phyloP scores from a whole-genome alignment of 2,329 filamentous ascomycete species.

The Calonectria henricotiae region DNA sequence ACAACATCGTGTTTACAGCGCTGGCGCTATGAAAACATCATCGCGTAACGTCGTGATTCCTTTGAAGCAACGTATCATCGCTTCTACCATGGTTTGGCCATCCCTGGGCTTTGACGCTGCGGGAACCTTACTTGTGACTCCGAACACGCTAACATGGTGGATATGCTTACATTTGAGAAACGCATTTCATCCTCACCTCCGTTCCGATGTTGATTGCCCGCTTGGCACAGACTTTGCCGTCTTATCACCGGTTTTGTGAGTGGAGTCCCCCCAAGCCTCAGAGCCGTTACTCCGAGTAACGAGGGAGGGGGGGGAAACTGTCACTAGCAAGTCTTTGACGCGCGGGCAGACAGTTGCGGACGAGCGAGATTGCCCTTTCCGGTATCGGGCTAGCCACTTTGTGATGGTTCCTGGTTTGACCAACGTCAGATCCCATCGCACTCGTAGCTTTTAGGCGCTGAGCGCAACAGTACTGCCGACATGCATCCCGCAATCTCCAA shows the following conservation, averaged over 20 bases:
- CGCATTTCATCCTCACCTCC: conserved; percentile 4
- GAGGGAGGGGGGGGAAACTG: background rate
- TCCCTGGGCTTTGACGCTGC: conserved; percentile 21
- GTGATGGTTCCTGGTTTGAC: conserved; percentile 27
- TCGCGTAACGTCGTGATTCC: conserved; percentile 1
- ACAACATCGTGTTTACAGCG: conserved; percentile 6
- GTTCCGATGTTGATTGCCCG: conserved; percentile 11
- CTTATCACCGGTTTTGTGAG: conserved; percentile 18
- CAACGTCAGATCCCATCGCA: conserved; percentile 25
- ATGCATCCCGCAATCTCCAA: conserved; percentile 33
- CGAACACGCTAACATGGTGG: conserved; percentile 21
- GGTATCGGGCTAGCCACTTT: conserved; percentile 7
- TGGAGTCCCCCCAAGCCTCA: conserved; percentile 17
- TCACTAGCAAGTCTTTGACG: conserved; percentile 5
- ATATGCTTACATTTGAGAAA: conserved; percentile 22
- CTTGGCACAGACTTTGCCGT: conserved; percentile 25
- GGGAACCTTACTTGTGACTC: conserved; percentile 25
- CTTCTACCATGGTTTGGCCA: conserved; percentile 12
- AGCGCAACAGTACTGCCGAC: conserved; percentile 15
- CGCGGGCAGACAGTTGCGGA: conserved; percentile 29
- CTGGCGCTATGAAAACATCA: conserved; percentile 28
- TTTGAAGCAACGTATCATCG: conserved; percentile 22
- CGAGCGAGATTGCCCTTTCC: conserved; percentile 22
- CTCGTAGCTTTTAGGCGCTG: conserved; percentile 18
- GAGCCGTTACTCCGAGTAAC: conserved; percentile 27